Evolutionary conservation across 139 green algal genomes (phyloP), one percentile per base, ranked within the genome.

Genomic region (Microglena sp.): DNA sequence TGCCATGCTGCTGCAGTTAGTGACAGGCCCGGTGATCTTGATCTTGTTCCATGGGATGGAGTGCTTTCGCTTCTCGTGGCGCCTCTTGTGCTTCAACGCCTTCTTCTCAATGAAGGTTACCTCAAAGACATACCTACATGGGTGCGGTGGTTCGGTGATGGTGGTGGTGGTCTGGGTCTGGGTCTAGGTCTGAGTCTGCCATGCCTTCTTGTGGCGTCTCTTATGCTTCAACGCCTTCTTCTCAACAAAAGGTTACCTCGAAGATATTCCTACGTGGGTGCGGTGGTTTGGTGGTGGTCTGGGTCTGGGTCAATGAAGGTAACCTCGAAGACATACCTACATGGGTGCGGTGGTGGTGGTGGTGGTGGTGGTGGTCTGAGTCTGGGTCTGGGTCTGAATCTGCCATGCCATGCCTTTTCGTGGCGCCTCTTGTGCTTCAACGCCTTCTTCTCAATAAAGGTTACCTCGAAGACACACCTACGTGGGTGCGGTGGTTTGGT

Each of bases 41-140:
- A 80, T 75, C 77, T 84, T 80, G n/a, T 83, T 59, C 78, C 78
- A 85, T 4, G 78, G 78, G 43, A 85, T 85, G 40, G 54, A 60
- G 55, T 72, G 60, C 61, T 79, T 79, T 45, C 70, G 56, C 44
- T 72, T 74, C 55, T 69, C 72, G 60, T 78, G 66, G 34, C 79
- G 67, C 36, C 75, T 69, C 72, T 77, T 72, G 69, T 82, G 75
- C 75, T 85, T 85, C 53, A 65, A 53, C 1, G 71, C 70, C 64
- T 76, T 75, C 67, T 77, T 79, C 72, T 82, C 75, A n/a, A 85
- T 70, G 66, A 69, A 79, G 1, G 61, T 46, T 35, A 82, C 56
- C 72, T 82, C 77, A 66, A 64, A 73, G 11, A 69, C n/a, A 62
- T 77, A 73, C 76, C 67, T n/a, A n/a, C n/a, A 70, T 31, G 24